A percentile compares a stretch with the other conserved stretches of the same genome.
phyloP scores from a whole-genome alignment of 176 grass and related monocot genomes.

The Musa acuminata region DNA sequence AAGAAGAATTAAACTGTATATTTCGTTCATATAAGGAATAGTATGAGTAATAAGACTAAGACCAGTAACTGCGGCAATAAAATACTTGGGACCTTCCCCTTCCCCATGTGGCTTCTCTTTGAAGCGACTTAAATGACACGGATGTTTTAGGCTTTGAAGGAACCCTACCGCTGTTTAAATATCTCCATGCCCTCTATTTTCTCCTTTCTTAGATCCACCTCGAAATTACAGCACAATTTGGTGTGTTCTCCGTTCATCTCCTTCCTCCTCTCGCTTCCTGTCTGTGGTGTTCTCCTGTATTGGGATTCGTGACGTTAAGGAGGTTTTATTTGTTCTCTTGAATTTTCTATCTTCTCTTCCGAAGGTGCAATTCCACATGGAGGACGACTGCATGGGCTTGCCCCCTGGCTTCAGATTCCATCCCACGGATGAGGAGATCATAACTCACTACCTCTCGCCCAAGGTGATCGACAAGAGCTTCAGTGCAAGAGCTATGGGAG shows the following conservation, averaged over 20 bases:
- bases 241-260: not conserved
- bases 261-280: too few relatives aligned
- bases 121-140: not conserved
- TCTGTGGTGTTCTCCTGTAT: too few relatives aligned
- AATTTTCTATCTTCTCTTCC: not conserved
- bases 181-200: not conserved
- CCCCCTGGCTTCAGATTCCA: slow-evolving; percentile 6
- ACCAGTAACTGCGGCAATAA: too few relatives aligned
- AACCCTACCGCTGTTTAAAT: not conserved
- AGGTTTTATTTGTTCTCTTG: too few relatives aligned
- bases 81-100: not conserved
- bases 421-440: slow-evolving; percentile 8
- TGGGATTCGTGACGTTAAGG: too few relatives aligned
- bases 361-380: not conserved
- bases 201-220: not conserved
- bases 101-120: not conserved
- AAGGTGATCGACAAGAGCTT: not conserved
- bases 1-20: too few relatives aligned
- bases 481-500: not conserved
- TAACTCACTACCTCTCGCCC: not conserved
- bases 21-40: not conserved
- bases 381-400: not conserved
- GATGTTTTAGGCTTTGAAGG: not conserved
- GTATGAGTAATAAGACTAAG: not conserved
- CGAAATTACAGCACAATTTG: not conserved